phyloP scores from a whole-genome alignment of 371 early-diverging fungal species.

The Mucor saturninus region DNA sequence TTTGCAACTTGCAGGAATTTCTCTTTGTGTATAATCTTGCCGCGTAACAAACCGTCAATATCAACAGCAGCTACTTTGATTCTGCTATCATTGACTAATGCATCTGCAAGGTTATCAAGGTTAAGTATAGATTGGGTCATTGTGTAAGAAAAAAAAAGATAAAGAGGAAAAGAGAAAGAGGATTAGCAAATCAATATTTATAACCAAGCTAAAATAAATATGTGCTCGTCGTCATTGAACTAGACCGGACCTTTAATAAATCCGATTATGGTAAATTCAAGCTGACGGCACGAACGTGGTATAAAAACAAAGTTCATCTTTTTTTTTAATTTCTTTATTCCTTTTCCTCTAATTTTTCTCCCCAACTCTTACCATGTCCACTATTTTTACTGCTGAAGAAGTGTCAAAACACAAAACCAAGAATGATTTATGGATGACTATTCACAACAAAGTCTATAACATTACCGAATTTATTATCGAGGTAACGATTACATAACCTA shows the following conservation, averaged over 20 bases:
- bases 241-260: background rate
- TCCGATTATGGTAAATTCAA: background rate
- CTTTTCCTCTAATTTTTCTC: background rate
- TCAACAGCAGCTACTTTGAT: slow-evolving; percentile 75
- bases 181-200: background rate
- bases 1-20: slow-evolving; percentile 72
- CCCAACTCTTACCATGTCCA: slow-evolving; percentile 18
- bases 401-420: slow-evolving; percentile 64
- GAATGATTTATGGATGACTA: slow-evolving; percentile 68
- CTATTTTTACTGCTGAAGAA: slow-evolving; percentile 45
- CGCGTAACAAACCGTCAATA: slow-evolving; percentile 79
- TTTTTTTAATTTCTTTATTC: slow-evolving; percentile 1
- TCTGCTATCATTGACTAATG: slow-evolving; percentile 49
- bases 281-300: too few relatives aligned
- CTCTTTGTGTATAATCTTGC: slow-evolving; percentile 71
- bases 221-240: background rate
- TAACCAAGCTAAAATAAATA: background rate
- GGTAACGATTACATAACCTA: slow-evolving; percentile 33
- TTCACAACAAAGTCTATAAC: slow-evolving; percentile 88
- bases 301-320: background rate
- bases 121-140: slow-evolving; percentile 24
- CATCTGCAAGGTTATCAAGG: slow-evolving; percentile 31
- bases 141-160: slow-evolving; percentile 1
- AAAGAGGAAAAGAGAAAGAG: slow-evolving; percentile 12
- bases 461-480: slow-evolving; percentile 78